Base-by-base conservation (phyloP, 1,284 basidiomycete species). In the Coriolopsis trogii region DNA sequence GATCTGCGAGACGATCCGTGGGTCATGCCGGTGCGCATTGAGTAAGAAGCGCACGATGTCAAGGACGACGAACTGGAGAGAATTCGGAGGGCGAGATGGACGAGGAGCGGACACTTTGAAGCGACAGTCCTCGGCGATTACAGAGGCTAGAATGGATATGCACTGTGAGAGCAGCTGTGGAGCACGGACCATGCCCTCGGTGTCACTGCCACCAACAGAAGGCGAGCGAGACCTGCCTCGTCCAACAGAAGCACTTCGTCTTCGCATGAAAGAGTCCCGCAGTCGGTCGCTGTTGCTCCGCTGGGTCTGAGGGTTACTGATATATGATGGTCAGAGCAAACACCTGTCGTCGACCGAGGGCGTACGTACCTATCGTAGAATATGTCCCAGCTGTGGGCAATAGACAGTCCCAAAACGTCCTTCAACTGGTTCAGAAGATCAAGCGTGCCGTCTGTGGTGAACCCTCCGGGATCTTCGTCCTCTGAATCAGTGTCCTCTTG, bases 111-210 rank as follows among this genome's bases (percentile, higher is more conserved):
- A 67, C 4, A 79, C 74, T 56, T 78, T 78, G 66, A 79, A 88
- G 3, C 86, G 82, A 65, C 86, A 88, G 61, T 90, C 87, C 52
- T 89, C 84, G 4, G 71, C 67, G 18, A 89, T 73, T 12, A 90
- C 69, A 2, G 87, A 87, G 3, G 77, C 71, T 10, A 90, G 72
- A 31, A 85, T 66, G 13, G 77, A 76, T n/a, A 89, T 77, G 63
- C 84, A 87, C 46, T 78, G 73, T 1, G 78, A 72, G 28, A 87
- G 70, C 25, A 87, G 71, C 45, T 81, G 75, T 10, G 80, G 75
- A 23, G 76, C 70, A 48, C 70, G 72, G 29, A 68, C 49, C 21
- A 40, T 56, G 56, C 48, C 61, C 33, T 61, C 63, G 21, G 65
- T 63, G 9, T 61, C 65, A 13, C 76, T 65, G 12, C 76, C 76